phyloP scores from a whole-genome alignment of 306 rosid genomes.

The barrel medic (Medicago truncatula) region MtrunA17r5.0-ANR NC_053046.1:13695001-13695500 shows the following conservation, averaged over 20 bases:
- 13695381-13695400: conserved; percentile 4
- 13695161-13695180: conserved; percentile 5
- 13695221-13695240: not conserved
- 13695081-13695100: not conserved
- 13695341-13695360: not conserved
- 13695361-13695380: conserved; percentile 18
- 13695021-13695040: too few relatives aligned
- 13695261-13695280: conserved; percentile 21
- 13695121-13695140: not conserved
- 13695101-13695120: not conserved
- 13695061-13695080: too few relatives aligned
- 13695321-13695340: conserved; percentile 1
- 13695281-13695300: not conserved
- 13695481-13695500: too few relatives aligned
- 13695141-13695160: conserved; percentile 19
- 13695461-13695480: too few relatives aligned
- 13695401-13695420: not conserved
- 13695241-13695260: conserved; percentile 21
- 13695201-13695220: conserved; percentile 16
- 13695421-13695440: not conserved
- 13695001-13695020: too few relatives aligned
- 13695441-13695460: not conserved
- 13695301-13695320: conserved; percentile 3
- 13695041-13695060: too few relatives aligned
- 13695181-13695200: not conserved